These are phyloP conservation scores for Pseudogymnoascus sp. DNA, from an alignment of 2,329 filamentous ascomycete genomes.

Conservation along the genomic window DNA sequence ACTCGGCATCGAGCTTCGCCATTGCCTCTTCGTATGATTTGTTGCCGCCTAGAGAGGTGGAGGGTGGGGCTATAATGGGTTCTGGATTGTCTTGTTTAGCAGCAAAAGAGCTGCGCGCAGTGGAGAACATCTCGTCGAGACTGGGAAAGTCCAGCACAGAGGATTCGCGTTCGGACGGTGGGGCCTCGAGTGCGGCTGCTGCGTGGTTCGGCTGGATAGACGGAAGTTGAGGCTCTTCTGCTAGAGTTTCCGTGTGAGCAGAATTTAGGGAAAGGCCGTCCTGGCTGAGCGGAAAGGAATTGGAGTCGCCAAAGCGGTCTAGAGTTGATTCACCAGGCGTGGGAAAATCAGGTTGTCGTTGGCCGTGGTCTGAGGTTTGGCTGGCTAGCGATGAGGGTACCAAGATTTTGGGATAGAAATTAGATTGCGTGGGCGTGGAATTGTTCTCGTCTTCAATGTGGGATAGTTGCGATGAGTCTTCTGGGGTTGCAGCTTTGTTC, in stretches of 20 bases:
- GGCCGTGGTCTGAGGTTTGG: conserved; percentile 41
- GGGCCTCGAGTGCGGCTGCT: background rate
- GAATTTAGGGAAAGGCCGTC: background rate
- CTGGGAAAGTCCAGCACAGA: conserved; percentile 3
- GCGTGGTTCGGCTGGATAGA: background rate
- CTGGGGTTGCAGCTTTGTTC: background rate
- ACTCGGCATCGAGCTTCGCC: conserved; percentile 34
- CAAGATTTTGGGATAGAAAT: conserved; percentile 29
- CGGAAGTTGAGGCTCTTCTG: background rate
- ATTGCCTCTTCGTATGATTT: conserved; percentile 41
- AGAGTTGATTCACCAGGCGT: conserved; percentile 31
- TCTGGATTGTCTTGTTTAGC: conserved; percentile 28
- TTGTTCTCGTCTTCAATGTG: conserved; percentile 16
- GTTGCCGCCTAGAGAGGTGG: conserved; percentile 23
- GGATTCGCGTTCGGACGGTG: background rate
- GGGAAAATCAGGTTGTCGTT: conserved; percentile 41
- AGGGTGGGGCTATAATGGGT: conserved; percentile 13
- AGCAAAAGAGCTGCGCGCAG: conserved; percentile 21
- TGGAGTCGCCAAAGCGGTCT: background rate
- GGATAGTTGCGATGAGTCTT: background rate
- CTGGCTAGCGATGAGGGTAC: conserved; percentile 34
- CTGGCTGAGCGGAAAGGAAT: background rate
- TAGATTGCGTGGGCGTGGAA: conserved; percentile 3
- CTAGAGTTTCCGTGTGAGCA: background rate
- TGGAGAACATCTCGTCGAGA: conserved; percentile 12